These are phyloP conservation scores for Saccharomyces hybrid DNA, from an alignment of 1,139 yeast species.

Conservation along the genomic window DNA sequence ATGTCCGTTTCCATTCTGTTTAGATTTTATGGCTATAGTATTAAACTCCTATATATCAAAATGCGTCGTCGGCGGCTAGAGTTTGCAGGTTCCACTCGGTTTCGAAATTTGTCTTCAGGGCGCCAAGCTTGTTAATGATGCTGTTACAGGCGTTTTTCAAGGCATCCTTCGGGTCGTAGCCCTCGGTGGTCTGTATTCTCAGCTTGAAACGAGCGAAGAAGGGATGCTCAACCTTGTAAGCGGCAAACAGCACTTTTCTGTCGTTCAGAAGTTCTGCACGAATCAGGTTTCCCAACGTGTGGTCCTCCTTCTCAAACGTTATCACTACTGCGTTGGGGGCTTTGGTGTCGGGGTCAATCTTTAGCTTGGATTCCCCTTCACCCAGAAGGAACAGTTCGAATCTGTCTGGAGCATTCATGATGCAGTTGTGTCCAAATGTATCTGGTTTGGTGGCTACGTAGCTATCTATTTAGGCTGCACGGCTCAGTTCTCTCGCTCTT, in stretches of 20 bases:
- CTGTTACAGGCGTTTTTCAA: constrained; percentile 81
- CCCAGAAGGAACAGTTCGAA: constrained; percentile 92
- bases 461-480: not conserved
- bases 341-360: constrained; percentile 87
- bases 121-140: constrained; percentile 70
- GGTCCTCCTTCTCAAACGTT: constrained; percentile 94
- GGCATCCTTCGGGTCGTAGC: constrained; percentile 86
- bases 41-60: not conserved
- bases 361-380: constrained; percentile 91
- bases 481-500: not conserved
- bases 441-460: not conserved
- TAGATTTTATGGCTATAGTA: not conserved
- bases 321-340: constrained; percentile 93
- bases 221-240: constrained; percentile 97
- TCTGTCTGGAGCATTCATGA: constrained; percentile 98
- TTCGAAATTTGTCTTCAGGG: constrained; percentile 67
- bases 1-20: not conserved
- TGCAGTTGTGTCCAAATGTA: not conserved
- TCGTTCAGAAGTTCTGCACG: constrained; percentile 83
- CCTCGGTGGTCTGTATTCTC: constrained; percentile 93
- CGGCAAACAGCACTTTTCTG: constrained; percentile 84
- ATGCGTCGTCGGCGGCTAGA: constrained; percentile 49
- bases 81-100: constrained; percentile 92
- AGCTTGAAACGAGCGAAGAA: constrained; percentile 88
- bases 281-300: constrained; percentile 84